These are phyloP conservation scores for Blastobotrys elegans DNA, from an alignment of 1,139 yeast genomes.

Conservation along the genomic window DNA sequence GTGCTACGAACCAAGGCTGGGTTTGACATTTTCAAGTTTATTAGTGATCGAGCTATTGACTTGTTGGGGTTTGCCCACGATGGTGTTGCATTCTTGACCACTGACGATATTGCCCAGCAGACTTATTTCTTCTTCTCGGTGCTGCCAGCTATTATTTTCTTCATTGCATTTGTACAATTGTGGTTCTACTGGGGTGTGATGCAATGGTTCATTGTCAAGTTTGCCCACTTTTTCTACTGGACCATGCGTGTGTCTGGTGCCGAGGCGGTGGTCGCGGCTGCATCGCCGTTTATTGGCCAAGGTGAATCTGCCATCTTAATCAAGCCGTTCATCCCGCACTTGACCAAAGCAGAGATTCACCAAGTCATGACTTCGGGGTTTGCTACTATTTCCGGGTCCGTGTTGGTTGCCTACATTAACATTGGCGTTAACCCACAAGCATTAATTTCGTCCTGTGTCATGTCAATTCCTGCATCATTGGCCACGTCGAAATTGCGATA, in stretches of 20 bases:
- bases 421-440: constrained; percentile 64
- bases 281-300: constrained; percentile 65
- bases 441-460: constrained; percentile 60
- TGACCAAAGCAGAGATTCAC: constrained; percentile 60
- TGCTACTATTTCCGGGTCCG: constrained; percentile 65
- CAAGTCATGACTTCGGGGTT: constrained; percentile 65
- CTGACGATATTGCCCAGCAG: constrained; percentile 37
- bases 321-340: constrained; percentile 56
- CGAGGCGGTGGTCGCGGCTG: constrained; percentile 65
- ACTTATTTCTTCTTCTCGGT: constrained; percentile 56
- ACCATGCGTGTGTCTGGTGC: constrained; percentile 59
- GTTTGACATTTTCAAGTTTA: constrained; percentile 59
- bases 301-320: constrained; percentile 64
- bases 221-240: constrained; percentile 60
- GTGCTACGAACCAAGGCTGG: constrained; percentile 59
- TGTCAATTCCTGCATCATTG: constrained; percentile 66
- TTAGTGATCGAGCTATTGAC: constrained; percentile 54
- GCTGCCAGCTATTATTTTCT: constrained; percentile 59
- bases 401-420: constrained; percentile 59
- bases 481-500: constrained; percentile 59
- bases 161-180: constrained; percentile 59
- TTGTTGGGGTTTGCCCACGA: constrained; percentile 57
- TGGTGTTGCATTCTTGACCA: constrained; percentile 60
- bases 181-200: constrained; percentile 57
- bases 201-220: constrained; percentile 59